These are phyloP conservation scores for Lotmaria passim DNA, from an alignment of 208 protist species.

Conservation along the genomic window DNA sequence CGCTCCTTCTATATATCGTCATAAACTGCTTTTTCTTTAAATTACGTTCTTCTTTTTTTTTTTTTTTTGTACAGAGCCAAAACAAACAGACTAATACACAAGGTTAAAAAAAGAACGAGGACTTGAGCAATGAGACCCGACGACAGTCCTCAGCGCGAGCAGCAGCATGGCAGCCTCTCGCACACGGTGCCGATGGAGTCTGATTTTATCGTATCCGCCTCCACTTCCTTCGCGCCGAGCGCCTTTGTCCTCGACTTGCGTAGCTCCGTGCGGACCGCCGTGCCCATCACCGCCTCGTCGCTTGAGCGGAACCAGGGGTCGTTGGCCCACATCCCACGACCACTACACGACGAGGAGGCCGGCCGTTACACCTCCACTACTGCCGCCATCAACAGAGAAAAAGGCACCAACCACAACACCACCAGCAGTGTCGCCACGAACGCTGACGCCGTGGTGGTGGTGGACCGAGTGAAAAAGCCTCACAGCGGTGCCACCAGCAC, in stretches of 20 bases:
- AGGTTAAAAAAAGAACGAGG: neutral
- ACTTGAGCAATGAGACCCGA: neutral
- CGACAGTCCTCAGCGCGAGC: neutral
- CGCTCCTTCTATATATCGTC: neutral
- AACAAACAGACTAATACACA: neutral
- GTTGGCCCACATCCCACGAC: too few relatives aligned
- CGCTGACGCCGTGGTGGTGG: neutral
- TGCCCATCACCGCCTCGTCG: neutral
- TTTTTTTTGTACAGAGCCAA: neutral
- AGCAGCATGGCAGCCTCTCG: neutral
- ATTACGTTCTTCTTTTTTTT: constrained; percentile 1
- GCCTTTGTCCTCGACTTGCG: neutral
- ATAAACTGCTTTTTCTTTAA: neutral
- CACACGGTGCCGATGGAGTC: neutral
- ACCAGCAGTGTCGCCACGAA: neutral
- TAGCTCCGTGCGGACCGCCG: neutral
- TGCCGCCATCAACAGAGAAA: neutral
- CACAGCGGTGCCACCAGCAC: too few relatives aligned
- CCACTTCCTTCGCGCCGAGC: constrained; percentile 3
- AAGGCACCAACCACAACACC: neutral
- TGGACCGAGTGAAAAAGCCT: too few relatives aligned
- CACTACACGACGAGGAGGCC: neutral
- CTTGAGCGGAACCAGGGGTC: neutral
- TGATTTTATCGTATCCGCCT: constrained; percentile 14
- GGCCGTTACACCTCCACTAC: neutral